Base-by-base conservation (phyloP, 306 rosid genomes). In the Cicer judaicum region DNA sequence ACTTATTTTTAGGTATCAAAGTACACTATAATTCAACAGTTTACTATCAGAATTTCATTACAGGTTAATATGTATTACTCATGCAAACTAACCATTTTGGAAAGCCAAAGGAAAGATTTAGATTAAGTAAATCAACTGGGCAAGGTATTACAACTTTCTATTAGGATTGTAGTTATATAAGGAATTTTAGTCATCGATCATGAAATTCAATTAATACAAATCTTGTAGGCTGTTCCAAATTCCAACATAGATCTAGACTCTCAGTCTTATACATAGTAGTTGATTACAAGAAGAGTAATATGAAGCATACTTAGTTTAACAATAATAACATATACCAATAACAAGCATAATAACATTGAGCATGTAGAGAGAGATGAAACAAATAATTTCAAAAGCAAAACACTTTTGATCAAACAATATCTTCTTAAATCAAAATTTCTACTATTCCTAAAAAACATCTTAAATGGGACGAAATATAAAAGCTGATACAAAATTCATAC, bases 401-500 rank as follows among this genome's bases (percentile, higher is more conserved):
- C 48, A 38, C 62, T 50, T 50, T 36, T 50, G 52, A 63, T 21
- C 46, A 67, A 59, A 29, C 29, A 66, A 64, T 50, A 50, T 72
- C 64, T 21, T 55, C 38, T 67, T 24, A 16, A 76, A 73, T 50
- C 44, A 50, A 40, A 83, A 52, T 29, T 53, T 72, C 15, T 16
- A 59, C 36, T 24, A 16, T 47, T 56, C 52, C 53, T 42, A 11
- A 21, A 41, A 34, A 18, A 49, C 50, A 48, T 61, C 55, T 53
- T 56, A 36, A 57, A 64, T 50, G 59, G 64, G 43, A 54, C 11
- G 41, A 8, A 15, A 44, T 59, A 62, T 34, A 53, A 38, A 72
- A 64, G 67, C 15, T 34, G 13, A 38, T 29, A 72, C 29, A 60
- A 71, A 60, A 38, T 53, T 16, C 82, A 42, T 86, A 92, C 99